These are phyloP conservation scores for Anisodus acutangulus DNA, from an alignment of 257 asterid species.

Conservation along the genomic window DNA sequence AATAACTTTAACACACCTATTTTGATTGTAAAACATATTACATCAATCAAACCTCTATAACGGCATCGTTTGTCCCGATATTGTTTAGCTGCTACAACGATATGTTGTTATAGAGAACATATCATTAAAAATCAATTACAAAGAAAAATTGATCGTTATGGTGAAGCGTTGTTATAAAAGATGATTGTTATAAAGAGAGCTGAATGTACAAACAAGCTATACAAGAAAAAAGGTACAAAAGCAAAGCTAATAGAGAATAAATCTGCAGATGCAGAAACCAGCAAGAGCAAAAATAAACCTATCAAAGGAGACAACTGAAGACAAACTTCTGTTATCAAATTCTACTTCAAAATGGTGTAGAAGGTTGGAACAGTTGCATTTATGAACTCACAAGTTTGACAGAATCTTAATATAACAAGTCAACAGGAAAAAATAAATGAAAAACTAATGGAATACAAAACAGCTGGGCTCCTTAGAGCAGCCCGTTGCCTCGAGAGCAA, in stretches of 20 bases:
- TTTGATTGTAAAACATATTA: too few relatives aligned
- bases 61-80: too few relatives aligned
- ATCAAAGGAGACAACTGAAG: neutral
- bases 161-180: too few relatives aligned
- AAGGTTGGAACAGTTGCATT: slow-evolving; percentile 38
- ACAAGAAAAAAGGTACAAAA: neutral
- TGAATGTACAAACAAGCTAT: neutral
- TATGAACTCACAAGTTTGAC: slow-evolving; percentile 54
- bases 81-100: too few relatives aligned
- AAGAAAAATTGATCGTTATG: too few relatives aligned
- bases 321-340: neutral
- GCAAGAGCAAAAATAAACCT: neutral
- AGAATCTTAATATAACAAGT: slow-evolving; percentile 50
- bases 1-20: too few relatives aligned
- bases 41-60: too few relatives aligned
- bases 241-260: neutral
- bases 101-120: too few relatives aligned
- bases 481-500: slow-evolving; percentile 41
- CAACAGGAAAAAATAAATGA: slow-evolving; percentile 25
- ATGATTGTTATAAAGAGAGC: too few relatives aligned
- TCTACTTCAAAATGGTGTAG: slow-evolving; percentile 37
- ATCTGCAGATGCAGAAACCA: slow-evolving; percentile 11
- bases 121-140: too few relatives aligned
- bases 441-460: slow-evolving; percentile 61
- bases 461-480: neutral